These are phyloP conservation scores for Proteromonas lacertae DNA, from an alignment of 352 stramenopile genomes.

Conservation along the genomic window DNA sequence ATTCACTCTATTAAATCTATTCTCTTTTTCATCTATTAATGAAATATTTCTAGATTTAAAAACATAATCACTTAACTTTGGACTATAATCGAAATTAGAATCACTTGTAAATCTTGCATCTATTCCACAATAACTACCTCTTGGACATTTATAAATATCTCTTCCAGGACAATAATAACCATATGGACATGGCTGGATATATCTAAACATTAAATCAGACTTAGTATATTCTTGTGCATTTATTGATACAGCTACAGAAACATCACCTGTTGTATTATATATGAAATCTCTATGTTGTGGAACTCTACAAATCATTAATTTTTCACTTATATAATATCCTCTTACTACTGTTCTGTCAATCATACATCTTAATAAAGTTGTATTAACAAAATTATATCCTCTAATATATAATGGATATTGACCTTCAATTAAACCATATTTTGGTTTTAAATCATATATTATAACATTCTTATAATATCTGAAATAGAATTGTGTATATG, in stretches of 20 bases:
- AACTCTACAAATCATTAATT: constrained; percentile 28
- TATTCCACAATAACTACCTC: constrained; percentile 29
- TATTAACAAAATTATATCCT: constrained; percentile 64
- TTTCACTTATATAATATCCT: constrained; percentile 32
- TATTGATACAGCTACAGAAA: constrained; percentile 31
- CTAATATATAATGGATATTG: constrained; percentile 46
- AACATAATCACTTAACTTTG: constrained; percentile 26
- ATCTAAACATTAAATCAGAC: constrained; percentile 3
- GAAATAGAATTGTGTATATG: constrained; percentile 4
- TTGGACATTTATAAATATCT: constrained; percentile 30
- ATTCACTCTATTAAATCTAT: constrained; percentile 14
- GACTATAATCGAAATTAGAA: constrained; percentile 60
- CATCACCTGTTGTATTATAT: constrained; percentile 9
- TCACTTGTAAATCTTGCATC: constrained; percentile 56
- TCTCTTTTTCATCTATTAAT: constrained; percentile 31
- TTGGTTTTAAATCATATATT: constrained; percentile 28
- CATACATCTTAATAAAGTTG: constrained; percentile 32
- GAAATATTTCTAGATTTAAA: constrained; percentile 17
- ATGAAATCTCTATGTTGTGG: constrained; percentile 15
- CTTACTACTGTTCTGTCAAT: constrained; percentile 28
- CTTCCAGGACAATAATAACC: constrained; percentile 26
- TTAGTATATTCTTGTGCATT: constrained; percentile 41
- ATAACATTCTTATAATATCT: constrained; percentile 38
- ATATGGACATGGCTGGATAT: constrained; percentile 20
- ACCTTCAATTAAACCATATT: constrained; percentile 24